Evolutionary conservation across 192 early-diverging fungal species (phyloP).

Genomic region (Coemansia sp.): DNA sequence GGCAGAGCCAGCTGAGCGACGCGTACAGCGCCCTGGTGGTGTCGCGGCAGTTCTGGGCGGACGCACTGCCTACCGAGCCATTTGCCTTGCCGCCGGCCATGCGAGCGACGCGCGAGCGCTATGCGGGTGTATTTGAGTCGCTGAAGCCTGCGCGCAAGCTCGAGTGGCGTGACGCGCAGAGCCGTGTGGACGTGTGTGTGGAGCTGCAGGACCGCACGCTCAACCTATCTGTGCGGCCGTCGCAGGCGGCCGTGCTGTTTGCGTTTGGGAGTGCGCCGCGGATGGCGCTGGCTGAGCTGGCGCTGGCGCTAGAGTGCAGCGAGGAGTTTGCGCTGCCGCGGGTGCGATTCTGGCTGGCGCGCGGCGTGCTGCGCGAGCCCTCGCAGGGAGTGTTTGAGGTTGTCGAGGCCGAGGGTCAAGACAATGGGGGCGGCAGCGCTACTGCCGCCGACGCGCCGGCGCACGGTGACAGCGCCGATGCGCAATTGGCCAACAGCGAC

Average conservation of each 20-base stretch:
- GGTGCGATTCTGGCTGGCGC: slow-evolving; percentile 37
- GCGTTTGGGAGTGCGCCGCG: slow-evolving; percentile 12
- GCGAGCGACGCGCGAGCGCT: slow-evolving; percentile 42
- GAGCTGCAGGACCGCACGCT: slow-evolving; percentile 54
- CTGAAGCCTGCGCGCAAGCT: slow-evolving; percentile 61
- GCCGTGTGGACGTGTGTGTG: slow-evolving; percentile 54
- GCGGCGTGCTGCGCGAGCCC: slow-evolving; percentile 38
- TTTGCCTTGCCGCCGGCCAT: slow-evolving; percentile 47
- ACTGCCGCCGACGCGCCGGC: background rate
- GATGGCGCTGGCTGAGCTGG: slow-evolving; percentile 8
- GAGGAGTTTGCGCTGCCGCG: slow-evolving; percentile 17
- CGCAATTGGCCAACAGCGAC: background rate
- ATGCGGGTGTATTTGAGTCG: slow-evolving; percentile 43
- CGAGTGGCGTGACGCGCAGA: slow-evolving; percentile 52
- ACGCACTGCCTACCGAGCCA: background rate
- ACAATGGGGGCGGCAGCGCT: no score
- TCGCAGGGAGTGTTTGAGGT: slow-evolving; percentile 10
- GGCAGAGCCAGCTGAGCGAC: slow-evolving; percentile 42
- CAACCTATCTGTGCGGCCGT: slow-evolving; percentile 48
- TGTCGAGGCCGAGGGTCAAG: slow-evolving; percentile 5
- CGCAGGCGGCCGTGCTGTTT: slow-evolving; percentile 55
- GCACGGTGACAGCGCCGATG: background rate
- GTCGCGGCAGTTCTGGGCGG: slow-evolving; percentile 64
- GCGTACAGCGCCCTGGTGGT: slow-evolving; percentile 39
- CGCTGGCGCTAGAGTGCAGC: slow-evolving; percentile 13